phyloP scores from a whole-genome alignment of 108 stramenopile species.

The Schizochytrium sp. region DNA sequence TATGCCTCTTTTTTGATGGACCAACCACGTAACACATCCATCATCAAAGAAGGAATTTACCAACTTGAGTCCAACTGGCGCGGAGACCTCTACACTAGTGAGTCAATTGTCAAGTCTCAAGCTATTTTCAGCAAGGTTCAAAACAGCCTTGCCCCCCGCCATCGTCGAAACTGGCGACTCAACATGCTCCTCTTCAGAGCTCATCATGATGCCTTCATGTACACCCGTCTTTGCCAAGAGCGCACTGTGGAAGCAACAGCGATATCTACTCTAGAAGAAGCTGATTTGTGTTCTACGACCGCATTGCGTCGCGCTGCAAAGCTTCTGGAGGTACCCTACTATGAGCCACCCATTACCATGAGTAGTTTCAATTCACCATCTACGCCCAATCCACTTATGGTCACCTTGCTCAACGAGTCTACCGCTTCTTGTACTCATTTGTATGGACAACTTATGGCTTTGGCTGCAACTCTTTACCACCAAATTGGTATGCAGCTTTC shows the following conservation, averaged over 20 bases:
- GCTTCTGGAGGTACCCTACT: constrained; percentile 28
- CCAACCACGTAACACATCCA: constrained; percentile 4
- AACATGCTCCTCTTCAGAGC: constrained; percentile 59
- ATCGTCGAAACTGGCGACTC: constrained; percentile 55
- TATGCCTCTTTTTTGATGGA: constrained; percentile 50
- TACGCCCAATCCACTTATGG: constrained; percentile 47
- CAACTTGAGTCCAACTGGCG: constrained; percentile 15
- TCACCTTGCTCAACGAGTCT: constrained; percentile 33
- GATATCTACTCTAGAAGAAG: background rate
- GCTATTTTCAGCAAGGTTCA: constrained; percentile 43
- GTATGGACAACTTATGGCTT: constrained; percentile 45
- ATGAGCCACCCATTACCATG: constrained; percentile 60
- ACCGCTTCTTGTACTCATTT: constrained; percentile 38
- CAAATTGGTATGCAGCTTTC: constrained; percentile 55
- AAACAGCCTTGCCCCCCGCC: constrained; percentile 17
- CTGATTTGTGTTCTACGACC: background rate
- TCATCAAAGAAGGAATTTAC: background rate
- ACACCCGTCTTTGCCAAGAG: constrained; percentile 55
- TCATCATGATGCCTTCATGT: constrained; percentile 50
- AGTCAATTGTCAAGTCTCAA: constrained; percentile 42
- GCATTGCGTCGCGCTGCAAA: background rate
- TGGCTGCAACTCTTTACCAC: constrained; percentile 51
- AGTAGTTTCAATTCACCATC: constrained; percentile 39
- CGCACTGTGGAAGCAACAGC: constrained; percentile 10
- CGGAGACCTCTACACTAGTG: constrained; percentile 18